phyloP scores from a whole-genome alignment of 2,329 filamentous ascomycete genomes.

The Sphaerulina musiva region DNA sequence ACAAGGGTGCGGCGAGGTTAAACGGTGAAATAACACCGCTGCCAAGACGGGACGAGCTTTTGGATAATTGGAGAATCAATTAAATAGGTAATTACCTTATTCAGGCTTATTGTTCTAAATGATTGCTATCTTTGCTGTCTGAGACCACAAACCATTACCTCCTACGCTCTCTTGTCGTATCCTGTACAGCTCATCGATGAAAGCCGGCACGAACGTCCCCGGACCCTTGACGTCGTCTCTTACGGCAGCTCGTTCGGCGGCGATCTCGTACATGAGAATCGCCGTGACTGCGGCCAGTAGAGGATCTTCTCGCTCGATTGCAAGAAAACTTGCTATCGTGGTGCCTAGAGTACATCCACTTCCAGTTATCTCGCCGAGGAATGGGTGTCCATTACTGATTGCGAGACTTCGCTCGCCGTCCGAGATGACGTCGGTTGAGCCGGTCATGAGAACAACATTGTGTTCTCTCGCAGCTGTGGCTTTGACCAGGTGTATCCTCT shows the following conservation, averaged over 20 bases:
- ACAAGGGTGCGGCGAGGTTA: background rate
- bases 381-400: conserved; percentile 69
- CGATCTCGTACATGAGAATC: conserved; percentile 70
- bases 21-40: background rate
- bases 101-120: conserved; percentile 23
- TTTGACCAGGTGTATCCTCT: conserved; percentile 58
- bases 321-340: conserved; percentile 67
- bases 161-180: conserved; percentile 45
- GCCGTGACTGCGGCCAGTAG: conserved; percentile 68
- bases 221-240: conserved; percentile 64
- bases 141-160: conserved; percentile 49
- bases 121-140: conserved; percentile 44
- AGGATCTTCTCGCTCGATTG: conserved; percentile 56
- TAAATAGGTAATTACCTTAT: too few relatives aligned
- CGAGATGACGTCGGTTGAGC: conserved; percentile 66
- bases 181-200: conserved; percentile 63
- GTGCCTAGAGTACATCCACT: conserved; percentile 79
- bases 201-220: conserved; percentile 77
- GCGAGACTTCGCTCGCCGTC: conserved; percentile 64
- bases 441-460: conserved; percentile 76
- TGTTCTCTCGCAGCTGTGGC: conserved; percentile 61
- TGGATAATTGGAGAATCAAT: too few relatives aligned
- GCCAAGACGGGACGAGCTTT: background rate
- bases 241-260: conserved; percentile 59
- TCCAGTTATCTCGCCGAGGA: conserved; percentile 65